Evolutionary conservation across 2,329 filamentous ascomycete genomes (phyloP).

Genomic region (Aspergillus novofumigatus): DNA sequence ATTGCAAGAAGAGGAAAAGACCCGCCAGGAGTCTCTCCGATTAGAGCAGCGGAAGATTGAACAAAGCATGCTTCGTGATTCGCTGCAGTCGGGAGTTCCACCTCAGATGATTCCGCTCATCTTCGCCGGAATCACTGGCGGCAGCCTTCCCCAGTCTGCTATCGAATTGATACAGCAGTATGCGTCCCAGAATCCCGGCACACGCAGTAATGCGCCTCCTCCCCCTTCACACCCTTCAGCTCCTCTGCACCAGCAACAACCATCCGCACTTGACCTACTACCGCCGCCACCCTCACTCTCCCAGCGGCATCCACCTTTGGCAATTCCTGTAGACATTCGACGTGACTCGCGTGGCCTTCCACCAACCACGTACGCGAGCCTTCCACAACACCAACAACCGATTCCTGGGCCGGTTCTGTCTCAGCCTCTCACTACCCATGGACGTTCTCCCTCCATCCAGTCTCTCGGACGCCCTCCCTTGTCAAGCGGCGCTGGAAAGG

Average conservation of each 20-base stretch:
- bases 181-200: conserved; percentile 42
- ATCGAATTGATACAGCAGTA: conserved; percentile 68
- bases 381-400: conserved; percentile 13
- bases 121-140: conserved; percentile 67
- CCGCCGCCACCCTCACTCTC: conserved; percentile 13
- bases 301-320: conserved; percentile 18
- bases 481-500: conserved; percentile 15
- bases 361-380: conserved; percentile 30
- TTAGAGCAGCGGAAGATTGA: conserved; percentile 70
- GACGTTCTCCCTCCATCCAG: conserved; percentile 11
- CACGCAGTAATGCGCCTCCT: conserved; percentile 15
- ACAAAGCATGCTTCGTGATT: conserved; percentile 66
- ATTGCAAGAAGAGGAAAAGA: conserved; percentile 67
- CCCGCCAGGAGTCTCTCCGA: conserved; percentile 58
- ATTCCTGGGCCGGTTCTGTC: conserved; percentile 16
- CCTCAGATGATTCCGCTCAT: conserved; percentile 71
- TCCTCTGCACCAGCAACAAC: conserved; percentile 15
- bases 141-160: conserved; percentile 55
- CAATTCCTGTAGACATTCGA: conserved; percentile 12
- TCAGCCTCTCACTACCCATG: conserved; percentile 19
- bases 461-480: conserved; percentile 11
- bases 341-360: conserved; percentile 24
- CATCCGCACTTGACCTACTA: conserved; percentile 7
- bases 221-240: conserved; percentile 19
- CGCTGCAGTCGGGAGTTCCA: conserved; percentile 65